Evolutionary conservation across 768 basidiomycete genomes (phyloP), one percentile per base, ranked within the genome.

Genomic region (Mycena pura): DNA sequence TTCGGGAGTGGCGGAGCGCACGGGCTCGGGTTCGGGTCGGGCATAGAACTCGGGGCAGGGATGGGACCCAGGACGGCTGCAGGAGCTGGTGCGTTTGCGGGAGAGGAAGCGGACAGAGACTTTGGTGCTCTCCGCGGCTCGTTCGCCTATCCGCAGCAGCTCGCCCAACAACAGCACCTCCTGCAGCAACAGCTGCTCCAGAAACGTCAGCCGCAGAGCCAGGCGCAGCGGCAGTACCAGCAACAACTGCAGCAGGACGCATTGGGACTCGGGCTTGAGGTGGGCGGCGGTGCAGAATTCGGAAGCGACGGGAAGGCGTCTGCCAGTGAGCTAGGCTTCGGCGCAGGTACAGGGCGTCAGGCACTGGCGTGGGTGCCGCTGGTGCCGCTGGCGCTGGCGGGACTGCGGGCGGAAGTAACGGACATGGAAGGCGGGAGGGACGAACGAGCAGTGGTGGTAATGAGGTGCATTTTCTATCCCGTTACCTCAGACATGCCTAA

Each of bases 381-480:
- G n/a, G 22, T 40, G 22, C 32, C n/a, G n/a, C n/a, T n/a, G n/a
- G n/a, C n/a, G n/a, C n/a, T 17, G 4, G 10, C 11, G 52, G 38
- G 31, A 41, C 15, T n/a, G 51, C 17, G 43, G 28, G 36, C 25
- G 19, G 11, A 15, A 38, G 45, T 31, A 10, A 15, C 2, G 48
- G 40, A 25, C 55, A 47, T 19, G 45, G 55, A 13, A 21, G 14
- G 32, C 61, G 61, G n/a, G 61, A 57, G n/a, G 48, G 64, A 59
- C 34, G 70, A 62, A 38, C 53, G 60, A 72, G 73, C 34, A 77
- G 28, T 17, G 53, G 60, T 1, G 50, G 55, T 25, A 62, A 84
- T 70, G 91, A 91, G 81, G 91, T 85, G 70, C 63, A 80, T 69
- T 39, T 47, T 45, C 6, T 44, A 7, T 43, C 9, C 32, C 19